Percentiles rank a stretch among this genome's conserved stretches.
Evolutionary conservation across 2,329 filamentous ascomycete genomes (phyloP).

Genomic region (Penicillium sp.): DNA sequence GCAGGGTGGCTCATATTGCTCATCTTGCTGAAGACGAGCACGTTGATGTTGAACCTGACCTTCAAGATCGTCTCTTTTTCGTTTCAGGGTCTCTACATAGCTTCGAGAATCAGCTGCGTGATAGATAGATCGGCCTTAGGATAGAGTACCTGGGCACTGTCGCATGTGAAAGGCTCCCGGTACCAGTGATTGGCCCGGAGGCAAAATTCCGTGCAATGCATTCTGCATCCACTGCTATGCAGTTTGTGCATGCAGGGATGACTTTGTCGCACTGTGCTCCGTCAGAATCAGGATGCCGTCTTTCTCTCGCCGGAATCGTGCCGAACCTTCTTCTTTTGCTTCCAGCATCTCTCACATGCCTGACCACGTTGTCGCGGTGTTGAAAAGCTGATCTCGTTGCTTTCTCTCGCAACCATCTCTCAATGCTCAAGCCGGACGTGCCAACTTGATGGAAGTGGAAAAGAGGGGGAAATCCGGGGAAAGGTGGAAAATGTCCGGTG

Average conservation of each 20-base stretch:
- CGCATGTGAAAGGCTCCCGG: constrained; percentile 19
- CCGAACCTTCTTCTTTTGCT: constrained; percentile 34
- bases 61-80: constrained; percentile 19
- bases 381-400: neutral
- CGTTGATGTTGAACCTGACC: constrained; percentile 10
- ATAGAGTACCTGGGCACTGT: constrained; percentile 15
- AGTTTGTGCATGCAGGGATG: constrained; percentile 20
- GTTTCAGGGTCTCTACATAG: constrained; percentile 23
- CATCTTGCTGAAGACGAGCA: neutral
- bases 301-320: neutral
- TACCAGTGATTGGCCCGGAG: constrained; percentile 12
- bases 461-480: too few species aligned
- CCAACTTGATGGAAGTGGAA: neutral
- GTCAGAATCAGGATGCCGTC: neutral
- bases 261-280: constrained; percentile 22
- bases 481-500: too few species aligned
- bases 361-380: constrained; percentile 19
- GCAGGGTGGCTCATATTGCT: neutral
- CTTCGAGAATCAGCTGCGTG: constrained; percentile 1
- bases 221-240: constrained; percentile 8
- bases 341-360: constrained; percentile 36
- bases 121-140: neutral
- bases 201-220: constrained; percentile 18
- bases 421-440: neutral
- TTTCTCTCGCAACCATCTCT: neutral